Evolutionary conservation across 352 stramenopile genomes (phyloP), one percentile per base, ranked within the genome.

Genomic region (Peronospora farinosa): DNA sequence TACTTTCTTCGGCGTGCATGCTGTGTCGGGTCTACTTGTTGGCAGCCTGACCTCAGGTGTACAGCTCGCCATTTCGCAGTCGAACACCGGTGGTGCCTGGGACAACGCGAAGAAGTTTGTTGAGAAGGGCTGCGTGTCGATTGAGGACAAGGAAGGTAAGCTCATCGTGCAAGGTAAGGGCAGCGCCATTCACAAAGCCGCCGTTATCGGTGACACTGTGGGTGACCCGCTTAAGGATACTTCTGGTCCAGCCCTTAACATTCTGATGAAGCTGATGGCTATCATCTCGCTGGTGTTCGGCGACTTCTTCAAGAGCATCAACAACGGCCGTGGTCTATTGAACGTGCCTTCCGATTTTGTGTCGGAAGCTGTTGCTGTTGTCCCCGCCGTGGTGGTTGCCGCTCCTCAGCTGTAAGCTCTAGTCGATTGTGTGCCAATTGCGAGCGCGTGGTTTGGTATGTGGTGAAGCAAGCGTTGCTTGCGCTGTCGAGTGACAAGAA

Each of bases 21-120:
- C 96, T 33, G 94, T 99, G 43, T 98, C 87, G 56, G 96, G 97
- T 69, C 76, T 99, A 53, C 88, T 99, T 44, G 96, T 98, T 16
- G 96, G 96, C 57, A 75, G 88, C 25, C 71, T 98, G 51, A 92
- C 97, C 41, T 97, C 94, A 33, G 87, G 93, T 76, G 93, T 99
- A 30, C 96, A 99, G 82, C 83, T 99, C 46, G 97, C 96, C 41
- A 97, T 99, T 64, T 98, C 95, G 42, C 97, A 98, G 83, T 98
- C 95, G 56, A 99, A 99, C 89, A 98, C 96, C 53, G 97, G 97
- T 62, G 97, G 97, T 70, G 97, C 97, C 47, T 99, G 97, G 96
- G 96, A 99, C 65, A 99, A 99, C 69, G 96, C 96, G 45, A 99
- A 99, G 84, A 99, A 99, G 83, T 99, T 97, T 69, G 97, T 99